Evolutionary conservation across 805 yeast genomes (phyloP), one percentile per base, ranked within the genome.

Genomic region (Monosporozyma aquatica): DNA sequence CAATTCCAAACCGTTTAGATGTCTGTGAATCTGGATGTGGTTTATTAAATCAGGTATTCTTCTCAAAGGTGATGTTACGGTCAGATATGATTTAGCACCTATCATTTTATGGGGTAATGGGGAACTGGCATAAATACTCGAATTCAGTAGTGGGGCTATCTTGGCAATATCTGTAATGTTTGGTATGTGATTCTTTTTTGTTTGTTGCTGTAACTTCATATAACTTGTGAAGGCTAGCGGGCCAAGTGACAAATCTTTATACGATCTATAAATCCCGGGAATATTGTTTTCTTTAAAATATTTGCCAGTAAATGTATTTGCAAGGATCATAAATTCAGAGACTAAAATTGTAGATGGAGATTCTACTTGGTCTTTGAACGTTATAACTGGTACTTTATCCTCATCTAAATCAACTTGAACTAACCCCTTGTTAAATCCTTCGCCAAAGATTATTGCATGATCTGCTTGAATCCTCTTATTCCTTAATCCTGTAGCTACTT

Each of bases 1-100:
- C 1, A 59, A 50, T 0, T 49, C 45, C 39, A 46, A 37, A 2
- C 52, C 26, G 50, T 58, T 48, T 13, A 80, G 43, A 42, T 54
- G 59, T 1, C 75, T 56, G 43, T 77, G 80, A 1, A 85, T 47
- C 52, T 83, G 90, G 76, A 89, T 75, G 54, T 89, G 97, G 53
- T 81, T 80, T 7, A 87, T 59, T 46, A 87, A 61, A 58, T 90
- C 97, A 6, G 82, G 79, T 50, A 75, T 82, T 49, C 97, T 68
- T 58, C 97, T 70, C 48, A 92, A 66, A 2, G 98, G 97, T 0
- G 97, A 87, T 0, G 97, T 89, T 7, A 84, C 80, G 15, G 86
- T 82, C 5, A 82, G 69, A 54, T 89, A 87, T 5, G 65, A 57
- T 0, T 62, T 58, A 7, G 84, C 61, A 3, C 89, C 94, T 22